Evolutionary conservation across 108 stramenopile species (phyloP).

Genomic region (Pseudonitzschia multiseries): DNA sequence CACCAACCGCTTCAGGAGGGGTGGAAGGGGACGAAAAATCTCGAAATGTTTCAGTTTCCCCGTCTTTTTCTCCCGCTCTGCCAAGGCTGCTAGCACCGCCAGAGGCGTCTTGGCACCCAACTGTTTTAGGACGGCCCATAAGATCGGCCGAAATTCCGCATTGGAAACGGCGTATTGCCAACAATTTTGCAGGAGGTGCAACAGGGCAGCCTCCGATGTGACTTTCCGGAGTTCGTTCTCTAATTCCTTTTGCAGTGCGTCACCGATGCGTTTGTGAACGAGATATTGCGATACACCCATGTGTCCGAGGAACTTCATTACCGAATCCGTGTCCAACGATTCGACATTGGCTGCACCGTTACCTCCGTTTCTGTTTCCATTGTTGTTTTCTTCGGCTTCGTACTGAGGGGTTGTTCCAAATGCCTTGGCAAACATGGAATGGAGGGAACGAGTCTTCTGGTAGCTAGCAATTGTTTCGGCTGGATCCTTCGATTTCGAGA

Average conservation of each 20-base stretch:
- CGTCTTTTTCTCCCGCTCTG: slow-evolving; percentile 51
- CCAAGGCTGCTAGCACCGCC: slow-evolving; percentile 60
- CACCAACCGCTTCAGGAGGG: slow-evolving; percentile 67
- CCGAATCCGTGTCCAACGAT: slow-evolving; percentile 77
- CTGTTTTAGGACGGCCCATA: slow-evolving; percentile 75
- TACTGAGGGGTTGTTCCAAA: slow-evolving; percentile 67
- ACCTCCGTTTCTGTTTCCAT: not conserved
- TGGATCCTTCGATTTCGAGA: slow-evolving; percentile 31
- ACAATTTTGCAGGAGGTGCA: slow-evolving; percentile 61
- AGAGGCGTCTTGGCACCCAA: slow-evolving; percentile 73
- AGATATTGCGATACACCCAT: slow-evolving; percentile 74
- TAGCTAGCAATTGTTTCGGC: slow-evolving; percentile 66
- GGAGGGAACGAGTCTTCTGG: slow-evolving; percentile 70
- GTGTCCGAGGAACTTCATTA: slow-evolving; percentile 70
- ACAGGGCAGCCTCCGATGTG: slow-evolving; percentile 42
- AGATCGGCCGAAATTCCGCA: slow-evolving; percentile 75
- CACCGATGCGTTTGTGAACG: slow-evolving; percentile 75
- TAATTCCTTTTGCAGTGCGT: slow-evolving; percentile 63
- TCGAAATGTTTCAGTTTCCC: slow-evolving; percentile 65
- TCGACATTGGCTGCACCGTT: slow-evolving; percentile 33
- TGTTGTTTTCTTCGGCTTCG: slow-evolving; percentile 13
- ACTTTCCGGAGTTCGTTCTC: slow-evolving; percentile 84
- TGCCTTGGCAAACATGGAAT: slow-evolving; percentile 73
- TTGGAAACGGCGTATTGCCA: slow-evolving; percentile 74
- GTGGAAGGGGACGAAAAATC: slow-evolving; percentile 66